Percentiles rank a stretch among this genome's conserved stretches.
Conservation (phyloP, 1,139 yeast species). For the Scheffersomyces titani region DNA sequence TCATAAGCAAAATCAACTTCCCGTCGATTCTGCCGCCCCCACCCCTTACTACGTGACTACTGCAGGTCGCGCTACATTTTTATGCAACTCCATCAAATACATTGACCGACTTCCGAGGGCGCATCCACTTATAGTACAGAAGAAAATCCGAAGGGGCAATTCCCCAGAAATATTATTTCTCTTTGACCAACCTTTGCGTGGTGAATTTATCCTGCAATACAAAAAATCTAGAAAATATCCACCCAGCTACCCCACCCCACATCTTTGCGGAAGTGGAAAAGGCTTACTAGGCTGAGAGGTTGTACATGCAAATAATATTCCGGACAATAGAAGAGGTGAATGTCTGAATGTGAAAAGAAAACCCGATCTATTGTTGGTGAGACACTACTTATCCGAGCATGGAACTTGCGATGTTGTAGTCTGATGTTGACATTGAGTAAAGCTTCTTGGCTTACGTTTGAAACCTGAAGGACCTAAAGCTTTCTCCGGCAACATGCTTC, state of each 20-base stretch:
- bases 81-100: neutral
- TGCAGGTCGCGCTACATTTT: neutral
- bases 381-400: neutral
- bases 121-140: neutral
- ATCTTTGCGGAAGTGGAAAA: neutral
- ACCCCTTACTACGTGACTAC: neutral
- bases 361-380: neutral
- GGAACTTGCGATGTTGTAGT: too few relatives aligned
- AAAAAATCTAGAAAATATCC: neutral
- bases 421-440: neutral
- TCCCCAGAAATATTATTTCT: neutral
- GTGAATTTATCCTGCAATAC: neutral
- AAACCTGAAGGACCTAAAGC: neutral
- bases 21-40: neutral
- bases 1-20: neutral
- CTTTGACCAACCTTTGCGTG: neutral
- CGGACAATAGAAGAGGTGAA: neutral
- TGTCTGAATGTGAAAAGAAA: neutral
- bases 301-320: neutral
- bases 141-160: neutral
- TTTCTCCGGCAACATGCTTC: neutral
- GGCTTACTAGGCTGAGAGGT: neutral
- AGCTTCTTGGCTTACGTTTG: too few relatives aligned
- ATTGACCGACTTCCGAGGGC: neutral
- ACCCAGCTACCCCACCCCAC: neutral